Evolutionary conservation across 108 stramenopile species (phyloP), one percentile per base, ranked within the genome.

Genomic region (Cyclotella baltica): DNA sequence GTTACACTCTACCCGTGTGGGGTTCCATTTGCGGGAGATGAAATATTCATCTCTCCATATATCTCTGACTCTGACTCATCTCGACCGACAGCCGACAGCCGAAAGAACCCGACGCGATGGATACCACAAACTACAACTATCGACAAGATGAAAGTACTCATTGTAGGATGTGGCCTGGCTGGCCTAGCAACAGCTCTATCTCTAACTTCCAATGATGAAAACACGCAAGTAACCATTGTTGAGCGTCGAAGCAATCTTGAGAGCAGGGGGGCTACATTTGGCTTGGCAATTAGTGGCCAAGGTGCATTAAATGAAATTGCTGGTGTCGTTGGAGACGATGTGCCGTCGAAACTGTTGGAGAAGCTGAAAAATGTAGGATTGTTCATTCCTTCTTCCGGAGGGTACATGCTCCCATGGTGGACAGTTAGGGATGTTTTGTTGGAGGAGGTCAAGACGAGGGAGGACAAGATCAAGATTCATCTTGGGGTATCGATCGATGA

Each of bases 321-420:
- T 22, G 59, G 68, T 38, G 40, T 43, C 40, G 40, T 8, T 43
- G 13, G 13, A 11, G 40, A 43, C 13, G 13, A 43, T 11, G 40
- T 11, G 40, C 10, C 8, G 40, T 8, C 40, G 13, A 34, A 33
- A 4, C 27, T 53, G 53, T 19, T 71, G 40, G 75, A 76, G 20
- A 22, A 73, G 31, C 22, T 74, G 38, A 34, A 63, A 62, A 37
- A 40, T 6, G 34, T 34, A 8, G 78, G 78, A 52, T 23, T 78
- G 0, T 33, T 62, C 30, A 57, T 72, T 37, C 52, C 28, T 22
- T 27, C 74, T 28, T 22, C 50, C 10, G 62, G 62, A 0, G 64
- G 70, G 10, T 67, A 48, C 40, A 58, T 85, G 75, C 23, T 85
- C 23, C 69, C 70, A 1, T 85, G 84, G 84, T 80, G 64, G 66